A percentile compares a stretch with the other conserved stretches of the same genome.
These are phyloP conservation scores for Marasmius oreades DNA, from an alignment of 1,284 basidiomycete species.

Conservation along the genomic window DNA sequence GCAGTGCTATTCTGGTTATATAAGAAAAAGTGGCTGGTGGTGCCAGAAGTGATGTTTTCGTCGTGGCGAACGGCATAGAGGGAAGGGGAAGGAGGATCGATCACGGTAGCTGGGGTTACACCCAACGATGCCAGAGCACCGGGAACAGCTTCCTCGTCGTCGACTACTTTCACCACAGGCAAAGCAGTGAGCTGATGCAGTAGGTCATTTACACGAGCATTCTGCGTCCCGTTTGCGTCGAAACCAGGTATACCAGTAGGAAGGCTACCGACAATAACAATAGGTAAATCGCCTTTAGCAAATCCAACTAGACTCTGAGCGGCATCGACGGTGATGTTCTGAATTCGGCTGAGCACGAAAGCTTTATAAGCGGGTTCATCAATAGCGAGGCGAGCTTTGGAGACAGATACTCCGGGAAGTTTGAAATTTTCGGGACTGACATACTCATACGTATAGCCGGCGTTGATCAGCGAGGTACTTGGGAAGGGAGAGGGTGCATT, in stretches of 20 bases:
- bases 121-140: constrained; percentile 11
- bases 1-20: constrained; percentile 12
- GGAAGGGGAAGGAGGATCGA: constrained; percentile 7
- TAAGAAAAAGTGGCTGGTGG: constrained; percentile 14
- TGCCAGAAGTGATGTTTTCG: constrained; percentile 2
- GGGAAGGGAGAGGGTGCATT: constrained; percentile 11
- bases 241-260: constrained; percentile 17
- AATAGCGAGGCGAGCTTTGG: constrained; percentile 14
- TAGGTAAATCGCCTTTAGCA: constrained; percentile 11
- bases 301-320: constrained; percentile 11
- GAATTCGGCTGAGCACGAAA: constrained; percentile 12
- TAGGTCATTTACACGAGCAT: constrained; percentile 12
- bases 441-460: constrained; percentile 19
- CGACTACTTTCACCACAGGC: constrained; percentile 12
- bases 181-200: constrained; percentile 14
- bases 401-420: constrained; percentile 17
- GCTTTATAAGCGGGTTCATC: constrained; percentile 19
- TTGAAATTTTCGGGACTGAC: constrained; percentile 19
- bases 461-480: constrained; percentile 12
- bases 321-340: constrained; percentile 15
- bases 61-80: constrained; percentile 14
- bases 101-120: constrained; percentile 13
- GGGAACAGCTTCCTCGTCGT: constrained; percentile 12
- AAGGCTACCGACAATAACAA: constrained; percentile 11
- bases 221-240: constrained; percentile 12